Conservation (phyloP, 495 filamentous ascomycete genomes). For the Xanthoparmelia taractica region DNA sequence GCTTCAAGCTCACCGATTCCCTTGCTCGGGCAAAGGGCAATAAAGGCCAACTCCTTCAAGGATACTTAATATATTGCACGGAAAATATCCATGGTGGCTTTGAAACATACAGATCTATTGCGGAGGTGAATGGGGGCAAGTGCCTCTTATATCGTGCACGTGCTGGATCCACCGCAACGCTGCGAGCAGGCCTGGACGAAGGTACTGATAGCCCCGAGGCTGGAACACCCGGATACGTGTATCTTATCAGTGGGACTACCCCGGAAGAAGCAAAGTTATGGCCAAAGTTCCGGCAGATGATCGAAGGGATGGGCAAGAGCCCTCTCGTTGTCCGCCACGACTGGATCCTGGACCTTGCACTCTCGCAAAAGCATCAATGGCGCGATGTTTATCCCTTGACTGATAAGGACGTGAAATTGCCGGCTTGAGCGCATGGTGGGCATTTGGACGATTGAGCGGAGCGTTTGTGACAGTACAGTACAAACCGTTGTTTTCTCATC, state of each 20-base stretch:
- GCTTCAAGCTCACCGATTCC: slow-evolving; percentile 57
- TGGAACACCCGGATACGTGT: slow-evolving; percentile 54
- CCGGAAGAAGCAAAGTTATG: slow-evolving; percentile 66
- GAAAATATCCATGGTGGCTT: slow-evolving; percentile 67
- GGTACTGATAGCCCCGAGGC: slow-evolving; percentile 46
- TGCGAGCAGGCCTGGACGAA: slow-evolving; percentile 36
- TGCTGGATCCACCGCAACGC: slow-evolving; percentile 45
- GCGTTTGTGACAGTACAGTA: slow-evolving; percentile 4
- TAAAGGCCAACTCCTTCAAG: slow-evolving; percentile 61
- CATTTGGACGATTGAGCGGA: slow-evolving; percentile 6
- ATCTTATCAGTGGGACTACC: slow-evolving; percentile 59
- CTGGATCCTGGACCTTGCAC: slow-evolving; percentile 83
- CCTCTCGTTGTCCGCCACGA: slow-evolving; percentile 72
- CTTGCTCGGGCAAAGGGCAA: slow-evolving; percentile 64
- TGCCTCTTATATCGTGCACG: slow-evolving; percentile 72
- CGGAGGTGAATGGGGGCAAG: slow-evolving; percentile 77
- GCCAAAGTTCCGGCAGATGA: slow-evolving; percentile 72
- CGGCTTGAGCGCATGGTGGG: neutral
- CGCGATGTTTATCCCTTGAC: slow-evolving; percentile 51
- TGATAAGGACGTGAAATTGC: slow-evolving; percentile 16
- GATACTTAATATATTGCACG: slow-evolving; percentile 73
- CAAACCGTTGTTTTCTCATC: too few species aligned
- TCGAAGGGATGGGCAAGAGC: slow-evolving; percentile 57
- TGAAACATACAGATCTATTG: slow-evolving; percentile 75
- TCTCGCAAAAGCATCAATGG: slow-evolving; percentile 69